Evolutionary conservation across 495 filamentous ascomycete species (phyloP), one percentile per base, ranked within the genome.

Genomic region (Neurospora pannonica): DNA sequence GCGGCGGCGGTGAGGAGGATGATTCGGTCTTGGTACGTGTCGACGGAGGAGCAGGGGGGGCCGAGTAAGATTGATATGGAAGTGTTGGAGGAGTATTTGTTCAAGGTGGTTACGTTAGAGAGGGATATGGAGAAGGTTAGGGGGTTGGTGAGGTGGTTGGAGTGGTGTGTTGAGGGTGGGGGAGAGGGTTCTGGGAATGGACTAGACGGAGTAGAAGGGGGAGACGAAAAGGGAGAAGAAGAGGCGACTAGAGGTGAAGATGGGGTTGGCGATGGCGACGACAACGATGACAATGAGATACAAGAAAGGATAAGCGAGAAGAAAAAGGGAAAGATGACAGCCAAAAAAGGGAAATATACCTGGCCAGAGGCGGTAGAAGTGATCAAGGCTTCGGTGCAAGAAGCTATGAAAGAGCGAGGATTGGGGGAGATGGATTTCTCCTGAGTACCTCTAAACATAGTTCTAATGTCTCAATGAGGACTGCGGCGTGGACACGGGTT

Each of bases 31-130:
- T 97, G 94, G 94, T 83, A 90, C 73, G 77, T 83, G 4, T 89
- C 89, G 39, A 94, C 94, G 76, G 77, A 75, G 19, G 84, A 85
- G 11, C 90, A 92, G 9, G 92, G 91, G 0, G 54, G 54, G 2
- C 94, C 94, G 60, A 93, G 94, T 78, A 78, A 75, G 0, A 90
- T 91, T 73, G 94, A 98, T 81, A 91, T 94, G n/a, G 86, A 86
- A 19, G 88, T 92, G 10, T 82, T 97, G 46, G 88, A 83, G 54
- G 84, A 79, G 75, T 97, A 97, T 82, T 77, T 97, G 38, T 84
- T 78, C 9, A 85, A 86, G 39, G 93, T 97, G 8, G 87, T 95
- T 0, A 40, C 80, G 4, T 90, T 93, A 37, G 94, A 97, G 81
- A 84, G 86, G 74, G 89, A 97, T 79, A 84, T 97, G 82, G 89